Base-by-base conservation (phyloP, 1,284 basidiomycete genomes). In the Lentinula novae-zelandiae region DNA sequence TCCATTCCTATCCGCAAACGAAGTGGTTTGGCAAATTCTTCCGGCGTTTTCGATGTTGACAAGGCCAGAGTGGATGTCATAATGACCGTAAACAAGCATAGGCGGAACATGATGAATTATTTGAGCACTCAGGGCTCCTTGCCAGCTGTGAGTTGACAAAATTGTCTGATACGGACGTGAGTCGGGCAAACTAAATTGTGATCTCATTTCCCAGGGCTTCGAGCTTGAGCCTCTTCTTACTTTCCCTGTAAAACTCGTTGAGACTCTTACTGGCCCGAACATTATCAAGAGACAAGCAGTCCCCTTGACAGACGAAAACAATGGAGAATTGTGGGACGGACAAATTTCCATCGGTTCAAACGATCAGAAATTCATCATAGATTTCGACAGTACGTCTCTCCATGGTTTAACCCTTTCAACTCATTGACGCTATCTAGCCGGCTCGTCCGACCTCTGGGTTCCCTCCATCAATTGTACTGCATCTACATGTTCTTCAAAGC, bases 341-440 rank as follows among this genome's bases (percentile, higher is more conserved):
- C 52, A 61, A 1, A 70, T 75, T 50, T 67, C 66, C 1, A 65
- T 76, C 17, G 74, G 75, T 15, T 72, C 71, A 1, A 75, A 73
- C n/a, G 44, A 64, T 10, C 52, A 66, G 39, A 34, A 57, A 5
- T 68, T 65, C 52, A 15, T 62, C 68, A 75, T 78, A 34, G 68
- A 69, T 58, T 75, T 77, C 58, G 74, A 78, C 61, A 78, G 72
- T 61, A 60, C 62, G 70, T 68, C 39, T 3, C 63, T 56, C 66
- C 68, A 49, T 62, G 68, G 31, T 62, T 69, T 53, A 57, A 27
- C 3, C 42, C 53, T 33, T n/a, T n/a, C 67, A 10, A 52, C 49
- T 44, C 2, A 40, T n/a, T 6, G 39, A 22, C 50, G 36, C 38
- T 38, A 8, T 33, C 12, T 31, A 63, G 72, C 72, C 22, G 69